phyloP scores from a whole-genome alignment of 768 basidiomycete species.

The Naematelia aurantialba region DNA sequence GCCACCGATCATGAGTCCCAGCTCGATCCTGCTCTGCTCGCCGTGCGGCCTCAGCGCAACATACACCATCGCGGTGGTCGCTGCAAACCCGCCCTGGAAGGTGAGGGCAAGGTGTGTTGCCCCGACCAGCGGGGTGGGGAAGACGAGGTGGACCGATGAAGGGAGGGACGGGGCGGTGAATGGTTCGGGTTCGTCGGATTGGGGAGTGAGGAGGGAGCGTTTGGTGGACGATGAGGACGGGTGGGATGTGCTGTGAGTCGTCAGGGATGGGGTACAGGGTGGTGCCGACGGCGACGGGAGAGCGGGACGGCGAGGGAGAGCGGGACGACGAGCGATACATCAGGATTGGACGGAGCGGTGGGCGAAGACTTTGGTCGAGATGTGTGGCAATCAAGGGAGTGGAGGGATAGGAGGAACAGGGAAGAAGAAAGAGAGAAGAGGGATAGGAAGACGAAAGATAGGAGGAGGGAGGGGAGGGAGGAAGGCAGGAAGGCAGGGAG shows the following conservation, averaged over 20 bases:
- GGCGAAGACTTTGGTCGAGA: no score
- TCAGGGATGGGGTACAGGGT: no score
- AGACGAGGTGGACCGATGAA: constrained; percentile 35
- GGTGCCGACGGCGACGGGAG: no score
- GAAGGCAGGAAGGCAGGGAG: constrained; percentile 34
- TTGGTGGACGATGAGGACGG: constrained; percentile 24
- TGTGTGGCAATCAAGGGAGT: constrained; percentile 1
- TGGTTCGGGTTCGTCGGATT: constrained; percentile 17
- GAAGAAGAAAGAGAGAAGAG: neutral
- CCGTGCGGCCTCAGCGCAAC: constrained; percentile 24
- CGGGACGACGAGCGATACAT: no score
- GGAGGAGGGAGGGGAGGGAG: constrained; percentile 24
- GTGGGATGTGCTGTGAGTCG: constrained; percentile 5
- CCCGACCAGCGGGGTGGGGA: constrained; percentile 26
- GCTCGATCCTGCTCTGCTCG: constrained; percentile 17
- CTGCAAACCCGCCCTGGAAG: constrained; percentile 49
- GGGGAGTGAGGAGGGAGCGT: constrained; percentile 21
- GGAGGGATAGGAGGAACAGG: neutral
- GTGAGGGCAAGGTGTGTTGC: constrained; percentile 46
- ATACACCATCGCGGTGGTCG: constrained; percentile 32
- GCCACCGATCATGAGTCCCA: constrained; percentile 41
- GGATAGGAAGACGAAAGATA: neutral
- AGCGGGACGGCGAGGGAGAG: no score
- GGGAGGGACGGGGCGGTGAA: constrained; percentile 36
- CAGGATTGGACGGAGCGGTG: no score